Conservation (phyloP, 2,329 filamentous ascomycete species). For the Xylariaceae sp. region DNA sequence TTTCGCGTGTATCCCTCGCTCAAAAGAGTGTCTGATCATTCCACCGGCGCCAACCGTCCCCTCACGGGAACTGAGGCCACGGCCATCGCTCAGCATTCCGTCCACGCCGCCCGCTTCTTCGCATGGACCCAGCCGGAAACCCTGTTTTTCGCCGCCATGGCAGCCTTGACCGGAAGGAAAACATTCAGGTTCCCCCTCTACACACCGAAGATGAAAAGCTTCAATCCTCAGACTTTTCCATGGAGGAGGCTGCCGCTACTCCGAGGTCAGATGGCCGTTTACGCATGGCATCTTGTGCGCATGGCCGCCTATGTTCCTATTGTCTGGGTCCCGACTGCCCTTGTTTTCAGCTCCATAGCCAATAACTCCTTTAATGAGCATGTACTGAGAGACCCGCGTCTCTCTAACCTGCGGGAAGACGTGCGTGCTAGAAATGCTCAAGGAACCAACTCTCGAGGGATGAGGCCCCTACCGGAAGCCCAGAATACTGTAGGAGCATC, state of each 20-base stretch:
- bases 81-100: slow-evolving; percentile 24
- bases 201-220: slow-evolving; percentile 30
- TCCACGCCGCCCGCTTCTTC: slow-evolving; percentile 28
- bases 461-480: not conserved
- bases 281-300: slow-evolving; percentile 35
- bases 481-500: not conserved
- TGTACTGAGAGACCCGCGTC: slow-evolving; percentile 29
- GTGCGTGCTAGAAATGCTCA: slow-evolving; percentile 10
- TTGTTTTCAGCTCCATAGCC: slow-evolving; percentile 31
- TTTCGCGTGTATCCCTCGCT: slow-evolving; percentile 9
- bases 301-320: slow-evolving; percentile 32
- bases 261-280: slow-evolving; percentile 24
- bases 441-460: slow-evolving; percentile 12
- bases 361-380: slow-evolving; percentile 22
- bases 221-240: slow-evolving; percentile 33
- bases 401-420: slow-evolving; percentile 17
- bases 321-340: slow-evolving; percentile 22
- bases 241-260: slow-evolving; percentile 20
- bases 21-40: slow-evolving; percentile 1
- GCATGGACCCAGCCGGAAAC: slow-evolving; percentile 29
- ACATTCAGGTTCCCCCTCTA: slow-evolving; percentile 39
- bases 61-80: slow-evolving; percentile 28
- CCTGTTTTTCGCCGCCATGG: slow-evolving; percentile 19
- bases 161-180: slow-evolving; percentile 29
- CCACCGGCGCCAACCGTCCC: slow-evolving; percentile 16